Evolutionary conservation across 2,329 filamentous ascomycete species (phyloP), one percentile per base, ranked within the genome.

Genomic region (Nothophoma quercina): DNA sequence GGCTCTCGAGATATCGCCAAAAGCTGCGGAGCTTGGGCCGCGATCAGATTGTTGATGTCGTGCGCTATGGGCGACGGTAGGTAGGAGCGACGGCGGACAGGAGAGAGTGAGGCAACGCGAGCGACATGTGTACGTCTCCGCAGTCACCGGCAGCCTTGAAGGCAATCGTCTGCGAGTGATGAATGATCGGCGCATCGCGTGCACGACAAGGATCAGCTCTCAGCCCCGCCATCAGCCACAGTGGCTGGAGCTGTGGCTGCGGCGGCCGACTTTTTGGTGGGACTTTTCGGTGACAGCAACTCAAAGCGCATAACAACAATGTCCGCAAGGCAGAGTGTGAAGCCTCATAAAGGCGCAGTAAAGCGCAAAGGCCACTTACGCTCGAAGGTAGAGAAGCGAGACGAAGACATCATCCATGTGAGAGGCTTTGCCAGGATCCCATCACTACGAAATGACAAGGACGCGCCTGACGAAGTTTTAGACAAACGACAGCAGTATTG

Each of bases 401-500:
- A 86, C 72, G 80, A 84, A 48, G 73, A 80, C 21, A 81, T 85
- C 41, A 85, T 85, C 78, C 79, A 79, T 60, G 82, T 83, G 72
- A 75, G 81, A 32, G 40, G 8, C 34, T 29, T 18, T 38, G 18
- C 38, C 26, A 25, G 22, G 36, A 39, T 22, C 16, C 28, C n/a
- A 39, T 28, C 29, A 28, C 19, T 21, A 44, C 19, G 19, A 9
- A 21, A 15, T 29, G 26, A 32, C 35, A 30, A 49, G 22, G 36
- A 58, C 35, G 42, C 40, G 58, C 34, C 64, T 90, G 85, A 30
- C 35, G 15, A 15, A 7, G 25, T 5, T 26, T 34, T 43, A 75
- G 73, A 97, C 92, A 51, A 96, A 96, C 72, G 93, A 87, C 70
- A 93, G 90, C 75, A 96, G 90, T 68, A 96, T 96, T 62, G 88